Evolutionary conservation across 177 flowering plant species (phyloP), one percentile per base, ranked within the genome.

Genomic region (Telopea speciosissima): DNA sequence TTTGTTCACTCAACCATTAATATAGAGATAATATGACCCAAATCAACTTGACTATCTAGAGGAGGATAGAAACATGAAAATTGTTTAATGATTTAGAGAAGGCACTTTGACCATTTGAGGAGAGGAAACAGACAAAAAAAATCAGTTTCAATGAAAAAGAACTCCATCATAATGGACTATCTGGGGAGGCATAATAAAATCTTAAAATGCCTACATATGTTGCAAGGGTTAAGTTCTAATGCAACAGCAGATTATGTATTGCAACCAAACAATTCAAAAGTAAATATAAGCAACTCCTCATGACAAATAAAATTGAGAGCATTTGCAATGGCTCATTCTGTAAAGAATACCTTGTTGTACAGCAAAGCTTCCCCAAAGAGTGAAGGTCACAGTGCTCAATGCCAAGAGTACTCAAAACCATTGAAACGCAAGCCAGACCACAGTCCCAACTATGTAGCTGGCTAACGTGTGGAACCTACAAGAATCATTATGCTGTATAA

Each of bases 381-480:
- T 82, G 83, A 60, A 93, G 70, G 72, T 77, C 77, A 73, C 83
- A 84, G 42, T 74, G 72, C 2, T 83, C 71, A 56, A 85, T 77
- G 66, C 97, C 98, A 71, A 89, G 72, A 49, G 93, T 81, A 70
- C 78, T 85, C 83, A 96, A 76, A 81, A 86, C 92, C 99, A 96
- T 96, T 70, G 85, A 68, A 74, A 96, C 86, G 81, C 99, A 96
- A 58, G 98, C 95, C 79, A 93, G 93, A 67, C 99, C 99, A 70
- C 98, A 95, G 77, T 95, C 99, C 99, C 99, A 95, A 56, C 87
- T 77, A 74, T 71, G 75, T 45, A 83, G 79, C 81, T 96, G 99
- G 52, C 85, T 86, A 65, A 93, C 73, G 59, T 93, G 98, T 17
- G 97, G 96, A 16, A 96, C 98, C 99, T 96, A 75, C 12, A 68